Evolutionary conservation across 1,284 basidiomycete genomes (phyloP), one percentile per base, ranked within the genome.

Genomic region (Naganishia cerealis): DNA sequence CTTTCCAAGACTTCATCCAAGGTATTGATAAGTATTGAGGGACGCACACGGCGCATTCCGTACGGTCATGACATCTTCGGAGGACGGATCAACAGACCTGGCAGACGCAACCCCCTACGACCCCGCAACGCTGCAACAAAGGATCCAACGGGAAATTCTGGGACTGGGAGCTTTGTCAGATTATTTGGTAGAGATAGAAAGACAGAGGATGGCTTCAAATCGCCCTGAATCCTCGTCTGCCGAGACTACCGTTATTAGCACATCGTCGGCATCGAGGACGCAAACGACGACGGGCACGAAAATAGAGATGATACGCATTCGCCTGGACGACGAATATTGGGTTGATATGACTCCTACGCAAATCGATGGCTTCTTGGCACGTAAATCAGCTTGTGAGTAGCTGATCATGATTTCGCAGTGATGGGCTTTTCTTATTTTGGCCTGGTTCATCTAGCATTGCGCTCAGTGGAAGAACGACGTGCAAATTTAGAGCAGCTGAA

Each of bases 261-360:
- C 29, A 33, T 33, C 29, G 29, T 33, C 29, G 29, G 29, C 29
- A 33, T 33, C 29, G 6, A 6, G 6, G 6, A 33, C 6, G n/a
- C 21, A 46, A 33, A 58, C 0, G 29, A 46, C 29, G 43, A 18
- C 21, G 16, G 24, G 48, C 26, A 18, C n/a, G 12, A 67, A n/a
- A 36, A 38, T 24, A 40, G 2, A 18, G 26, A 67, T 55, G 66
- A 56, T 69, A 24, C 61, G 56, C 5, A 26, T 69, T 6, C 29
- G 65, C 15, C n/a, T 66, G 7, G 68, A 66, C 26, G 58, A 67
- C 12, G 65, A 70, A 39, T 70, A 61, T 46, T 70, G 69, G 69
- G 66, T 57, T 33, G 66, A 70, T n/a, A 63, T 70, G 69, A 61
- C 42, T 15, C 38, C 40, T 1, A 43, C 48, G n/a, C 66, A 70